Evolutionary conservation across 805 yeast genomes (phyloP), one percentile per base, ranked within the genome.

Genomic region (Nakazawaea ishiwadae): DNA sequence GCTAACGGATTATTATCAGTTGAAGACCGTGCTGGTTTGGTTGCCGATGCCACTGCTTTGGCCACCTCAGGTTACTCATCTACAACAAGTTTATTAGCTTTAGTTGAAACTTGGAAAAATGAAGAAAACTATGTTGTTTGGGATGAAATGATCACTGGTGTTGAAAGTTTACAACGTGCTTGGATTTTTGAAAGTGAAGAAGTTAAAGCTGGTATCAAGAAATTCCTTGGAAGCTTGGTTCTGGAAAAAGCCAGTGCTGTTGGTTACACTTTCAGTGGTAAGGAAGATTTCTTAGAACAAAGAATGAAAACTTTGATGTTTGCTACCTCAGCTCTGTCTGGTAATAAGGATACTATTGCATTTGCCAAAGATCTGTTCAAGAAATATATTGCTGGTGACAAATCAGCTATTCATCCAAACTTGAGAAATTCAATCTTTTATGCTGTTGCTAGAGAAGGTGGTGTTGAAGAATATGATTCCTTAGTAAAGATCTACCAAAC

Each of bases 1-100:
- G 72, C 71, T 31, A 68, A 69, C 9, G 79, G 78, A 31, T 63
- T 72, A 51, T 70, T 85, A 51, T 71, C 87, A 9, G 83, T 81
- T 39, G 85, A 81, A 57, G 95, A 85, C 61, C 77, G 87, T 61
- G 78, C 82, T 42, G 91, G 90, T 32, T 70, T 83, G 51, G 83
- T 84, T 36, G 84, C 90, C n/a, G 95, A 85, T 63, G 85, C 85
- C 15, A 77, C 74, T 39, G 75, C 87, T 7, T 69, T 84, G 50
- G 77, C 91, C 4, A 65, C 79, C 20, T 79, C 91, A 15, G 93
- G 93, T 23, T 73, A 74, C 51, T 75, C 81, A 42, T 66, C 80
- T 19, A 76, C 89, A 26, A 66, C 77, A 4, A 78, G 71, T 51
- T 71, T 82, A 54, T 72, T 83, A 50, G 64, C 68, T 46, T 73